Evolutionary conservation across 805 yeast genomes (phyloP).

Genomic region (Candida pseudoglaebosa): DNA sequence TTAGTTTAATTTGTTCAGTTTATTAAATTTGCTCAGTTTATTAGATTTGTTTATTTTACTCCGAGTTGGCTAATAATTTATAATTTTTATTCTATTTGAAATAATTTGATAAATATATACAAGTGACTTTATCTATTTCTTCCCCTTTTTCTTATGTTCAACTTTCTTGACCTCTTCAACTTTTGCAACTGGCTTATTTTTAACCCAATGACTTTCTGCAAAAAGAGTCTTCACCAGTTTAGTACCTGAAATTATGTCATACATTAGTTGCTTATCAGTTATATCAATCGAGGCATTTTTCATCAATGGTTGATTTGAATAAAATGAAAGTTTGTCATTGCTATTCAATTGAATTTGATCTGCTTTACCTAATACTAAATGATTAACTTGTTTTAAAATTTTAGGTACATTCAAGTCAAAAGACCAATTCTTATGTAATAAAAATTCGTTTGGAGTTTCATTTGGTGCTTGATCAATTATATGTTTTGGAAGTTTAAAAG

Average conservation of each 20-base stretch:
- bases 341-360: conserved; percentile 11
- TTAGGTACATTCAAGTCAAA: conserved; percentile 19
- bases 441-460: conserved; percentile 23
- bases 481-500: conserved; percentile 34
- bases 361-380: conserved; percentile 31
- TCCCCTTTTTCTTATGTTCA: conserved; percentile 5
- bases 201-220: conserved; percentile 15
- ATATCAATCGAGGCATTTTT: conserved; percentile 26
- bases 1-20: too few relatives aligned
- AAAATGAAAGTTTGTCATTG: conserved; percentile 6
- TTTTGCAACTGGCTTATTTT: neutral
- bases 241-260: conserved; percentile 28
- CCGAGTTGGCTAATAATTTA: too few relatives aligned
- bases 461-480: conserved; percentile 21
- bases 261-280: conserved; percentile 25
- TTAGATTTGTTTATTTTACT: too few relatives aligned
- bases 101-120: conserved; percentile 1
- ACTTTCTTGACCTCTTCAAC: neutral
- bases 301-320: conserved; percentile 20
- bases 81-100: too few relatives aligned
- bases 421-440: conserved; percentile 28
- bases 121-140: conserved; percentile 1
- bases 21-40: too few relatives aligned
- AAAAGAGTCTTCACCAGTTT: conserved; percentile 10
- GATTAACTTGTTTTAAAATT: conserved; percentile 22